Evolutionary conservation across 345 rosid genomes (phyloP), one percentile per base, ranked within the genome.

Genomic region (Camelina hispida): DNA sequence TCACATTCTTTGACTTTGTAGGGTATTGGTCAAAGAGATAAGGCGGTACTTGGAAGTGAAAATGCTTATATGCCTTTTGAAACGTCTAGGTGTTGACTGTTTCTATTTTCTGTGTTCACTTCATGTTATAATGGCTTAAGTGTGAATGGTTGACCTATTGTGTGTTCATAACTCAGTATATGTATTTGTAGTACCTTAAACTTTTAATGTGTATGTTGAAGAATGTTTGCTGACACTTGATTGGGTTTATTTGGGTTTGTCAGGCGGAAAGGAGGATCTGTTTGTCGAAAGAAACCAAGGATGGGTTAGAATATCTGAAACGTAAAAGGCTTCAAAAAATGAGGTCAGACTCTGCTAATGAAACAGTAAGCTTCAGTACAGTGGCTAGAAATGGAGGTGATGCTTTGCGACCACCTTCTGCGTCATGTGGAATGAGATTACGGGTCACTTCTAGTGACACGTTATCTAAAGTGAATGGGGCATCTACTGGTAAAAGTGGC

Each of bases 221-320:
- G 35, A 59, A 61, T 17, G 46, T 50, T 74, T 58, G 5, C 66
- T 77, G 34, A 60, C 74, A 71, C 38, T 47, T 20, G 51, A 34
- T 47, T 20, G 51, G 16, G 55, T 79, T 69, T 68, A 62, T 47
- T 47, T 20, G 51, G 16, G 55, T 79, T 69, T 68, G 65, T 47
- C 86, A 96, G 99, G 99, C 89, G 88, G 98, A 96, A 84, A 92
- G 99, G 79, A 85, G 96, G 85, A 87, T 83, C 44, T 83, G 88
- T 62, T 75, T 84, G 78, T 85, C 96, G 2, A 88, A 85, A 78
- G 96, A 91, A 79, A 89, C 84, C 47, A 78, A 75, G 71, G 88
- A 85, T 83, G 89, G 93, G 68, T 75, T 89, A 73, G 95, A 96
- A 70, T 81, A 65, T 75, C 84, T 93, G 86, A 96, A 91, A 87